Evolutionary conservation across 352 stramenopile species (phyloP).

Genomic region (Aphanomyces invadans): DNA sequence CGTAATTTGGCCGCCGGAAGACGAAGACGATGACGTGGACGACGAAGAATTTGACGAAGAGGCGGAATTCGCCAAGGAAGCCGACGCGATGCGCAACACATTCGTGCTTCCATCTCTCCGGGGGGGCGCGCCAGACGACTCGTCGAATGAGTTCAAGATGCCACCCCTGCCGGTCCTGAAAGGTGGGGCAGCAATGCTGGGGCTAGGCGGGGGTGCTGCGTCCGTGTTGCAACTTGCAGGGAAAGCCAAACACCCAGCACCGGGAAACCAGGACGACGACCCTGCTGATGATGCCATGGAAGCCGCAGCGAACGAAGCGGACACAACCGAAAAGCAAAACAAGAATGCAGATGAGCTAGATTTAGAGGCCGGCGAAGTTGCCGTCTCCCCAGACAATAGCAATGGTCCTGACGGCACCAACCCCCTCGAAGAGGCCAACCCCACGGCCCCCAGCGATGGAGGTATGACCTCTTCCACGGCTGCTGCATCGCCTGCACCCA

Average conservation of each 20-base stretch:
- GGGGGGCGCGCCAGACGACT: constrained; percentile 48
- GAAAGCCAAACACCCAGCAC: background rate
- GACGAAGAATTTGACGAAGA: constrained; percentile 71
- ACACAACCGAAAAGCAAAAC: background rate
- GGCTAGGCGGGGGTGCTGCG: constrained; percentile 15
- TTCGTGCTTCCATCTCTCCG: constrained; percentile 75
- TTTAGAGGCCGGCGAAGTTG: background rate
- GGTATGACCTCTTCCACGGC: no score
- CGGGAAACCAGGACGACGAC: background rate
- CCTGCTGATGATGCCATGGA: constrained; percentile 7
- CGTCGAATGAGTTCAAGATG: constrained; percentile 76
- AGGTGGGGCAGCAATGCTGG: constrained; percentile 24
- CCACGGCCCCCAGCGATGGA: no score
- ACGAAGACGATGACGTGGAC: constrained; percentile 68
- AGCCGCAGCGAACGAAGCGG: constrained; percentile 11
- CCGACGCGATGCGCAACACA: constrained; percentile 58
- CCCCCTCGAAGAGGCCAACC: no score
- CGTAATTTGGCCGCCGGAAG: constrained; percentile 71
- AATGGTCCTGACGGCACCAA: no score
- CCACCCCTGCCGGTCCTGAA: constrained; percentile 55
- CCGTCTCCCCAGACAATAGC: no score
- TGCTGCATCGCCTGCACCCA: no score
- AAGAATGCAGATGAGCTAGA: background rate
- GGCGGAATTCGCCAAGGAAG: constrained; percentile 64
- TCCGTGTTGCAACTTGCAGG: constrained; percentile 19